phyloP scores from a whole-genome alignment of 305 asterid species.

The Fraxinus greggii region DNA sequence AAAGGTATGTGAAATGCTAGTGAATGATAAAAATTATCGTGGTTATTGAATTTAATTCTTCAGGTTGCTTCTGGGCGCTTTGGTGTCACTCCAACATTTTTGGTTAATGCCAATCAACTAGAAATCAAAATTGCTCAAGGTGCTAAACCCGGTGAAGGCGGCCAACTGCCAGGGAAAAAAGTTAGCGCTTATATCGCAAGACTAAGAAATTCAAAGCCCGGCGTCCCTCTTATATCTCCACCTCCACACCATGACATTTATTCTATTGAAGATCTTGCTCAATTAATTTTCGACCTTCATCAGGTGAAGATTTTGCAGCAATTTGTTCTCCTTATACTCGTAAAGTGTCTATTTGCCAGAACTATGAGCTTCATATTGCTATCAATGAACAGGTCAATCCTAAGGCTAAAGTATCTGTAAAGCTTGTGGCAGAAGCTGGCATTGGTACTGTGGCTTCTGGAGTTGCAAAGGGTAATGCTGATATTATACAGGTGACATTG shows the following conservation, averaged over 20 bases:
- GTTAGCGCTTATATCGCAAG: slow-evolving; percentile 54
- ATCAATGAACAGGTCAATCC: slow-evolving; percentile 45
- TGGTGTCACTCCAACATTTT: slow-evolving; percentile 58
- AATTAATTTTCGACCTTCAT: slow-evolving; percentile 56
- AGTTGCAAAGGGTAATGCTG: slow-evolving; percentile 64
- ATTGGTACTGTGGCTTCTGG: slow-evolving; percentile 64
- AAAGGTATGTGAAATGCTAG: not conserved
- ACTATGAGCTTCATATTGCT: not conserved
- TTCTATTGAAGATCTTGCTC: slow-evolving; percentile 62
- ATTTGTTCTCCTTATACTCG: not conserved
- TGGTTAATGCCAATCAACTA: slow-evolving; percentile 49
- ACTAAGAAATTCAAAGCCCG: slow-evolving; percentile 52
- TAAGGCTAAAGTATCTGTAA: slow-evolving; percentile 52
- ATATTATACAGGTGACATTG: slow-evolving; percentile 44
- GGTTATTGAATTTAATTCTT: not conserved
- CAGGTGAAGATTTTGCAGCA: slow-evolving; percentile 31
- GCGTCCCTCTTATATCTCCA: slow-evolving; percentile 59
- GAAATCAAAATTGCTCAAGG: slow-evolving; percentile 64
- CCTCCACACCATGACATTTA: slow-evolving; percentile 66
- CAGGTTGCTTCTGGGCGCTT: slow-evolving; percentile 64
- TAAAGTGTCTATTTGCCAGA: not conserved
- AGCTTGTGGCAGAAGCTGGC: slow-evolving; percentile 60
- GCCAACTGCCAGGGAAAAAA: slow-evolving; percentile 60
- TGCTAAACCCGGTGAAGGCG: slow-evolving; percentile 65
- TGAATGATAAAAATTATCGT: not conserved